Evolutionary conservation across 2,329 filamentous ascomycete species (phyloP).

Genomic region (Penicillium sp.): DNA sequence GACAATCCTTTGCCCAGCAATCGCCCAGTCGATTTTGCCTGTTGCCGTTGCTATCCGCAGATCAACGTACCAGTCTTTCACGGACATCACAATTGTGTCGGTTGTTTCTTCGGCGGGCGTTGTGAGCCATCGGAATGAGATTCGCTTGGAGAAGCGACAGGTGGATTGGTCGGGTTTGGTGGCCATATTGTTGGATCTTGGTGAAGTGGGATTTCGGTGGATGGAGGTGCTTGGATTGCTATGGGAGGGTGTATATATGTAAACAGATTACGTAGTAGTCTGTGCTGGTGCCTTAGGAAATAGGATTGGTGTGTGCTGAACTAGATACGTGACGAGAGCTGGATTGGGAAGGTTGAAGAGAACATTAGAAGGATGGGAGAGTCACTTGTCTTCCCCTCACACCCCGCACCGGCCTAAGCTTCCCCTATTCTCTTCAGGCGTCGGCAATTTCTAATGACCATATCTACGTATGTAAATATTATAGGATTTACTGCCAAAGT

Average conservation of each 20-base stretch:
- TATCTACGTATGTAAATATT: too few species aligned
- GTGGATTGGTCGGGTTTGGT: constrained; percentile 2
- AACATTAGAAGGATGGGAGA: not conserved
- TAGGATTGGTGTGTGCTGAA: not conserved
- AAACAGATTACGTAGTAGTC: not conserved
- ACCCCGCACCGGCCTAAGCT: constrained; percentile 13
- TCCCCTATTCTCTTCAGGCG: not conserved
- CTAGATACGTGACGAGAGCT: not conserved
- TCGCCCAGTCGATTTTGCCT: constrained; percentile 36
- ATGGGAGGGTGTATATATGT: not conserved
- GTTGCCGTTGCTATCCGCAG: constrained; percentile 34
- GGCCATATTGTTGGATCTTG: constrained; percentile 6
- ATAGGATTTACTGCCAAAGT: too few species aligned
- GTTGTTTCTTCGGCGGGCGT: constrained; percentile 36
- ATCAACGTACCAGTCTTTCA: constrained; percentile 39
- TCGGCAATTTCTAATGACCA: not conserved
- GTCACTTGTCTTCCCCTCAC: constrained; percentile 15
- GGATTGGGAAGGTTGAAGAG: constrained; percentile 13
- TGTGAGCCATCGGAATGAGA: constrained; percentile 39
- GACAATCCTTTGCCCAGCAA: constrained; percentile 36
- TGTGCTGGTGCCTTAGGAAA: not conserved
- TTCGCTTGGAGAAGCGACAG: constrained; percentile 32
- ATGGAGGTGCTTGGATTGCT: not conserved
- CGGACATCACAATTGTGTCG: constrained; percentile 38
- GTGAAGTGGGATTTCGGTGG: too few species aligned